These are phyloP conservation scores for Bassia scoparia DNA, from an alignment of 148 eudicot genomes.

Conservation along the genomic window DNA sequence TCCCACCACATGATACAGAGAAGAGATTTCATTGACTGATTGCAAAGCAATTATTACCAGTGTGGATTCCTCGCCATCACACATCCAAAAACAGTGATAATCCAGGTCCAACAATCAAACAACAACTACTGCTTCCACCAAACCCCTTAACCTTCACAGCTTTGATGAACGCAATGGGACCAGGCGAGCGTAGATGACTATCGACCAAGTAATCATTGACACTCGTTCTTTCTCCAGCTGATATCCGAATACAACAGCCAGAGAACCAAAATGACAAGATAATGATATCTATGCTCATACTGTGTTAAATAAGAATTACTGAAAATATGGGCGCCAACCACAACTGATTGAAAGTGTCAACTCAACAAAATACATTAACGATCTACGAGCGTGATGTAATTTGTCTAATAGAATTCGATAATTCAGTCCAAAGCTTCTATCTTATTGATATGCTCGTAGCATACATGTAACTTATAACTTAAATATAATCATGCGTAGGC, in stretches of 20 bases:
- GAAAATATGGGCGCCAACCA: background rate
- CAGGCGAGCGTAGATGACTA: constrained; percentile 60
- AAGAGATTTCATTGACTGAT: constrained; percentile 65
- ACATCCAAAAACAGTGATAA: constrained; percentile 66
- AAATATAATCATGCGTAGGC: too few species aligned
- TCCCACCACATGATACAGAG: constrained; percentile 74
- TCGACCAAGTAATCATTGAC: constrained; percentile 69
- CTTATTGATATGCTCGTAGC: background rate
- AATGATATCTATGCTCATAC: background rate
- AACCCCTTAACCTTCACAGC: constrained; percentile 74
- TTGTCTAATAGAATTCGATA: background rate
- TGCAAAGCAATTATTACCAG: constrained; percentile 75
- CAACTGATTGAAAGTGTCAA: too few species aligned
- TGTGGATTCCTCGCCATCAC: constrained; percentile 80
- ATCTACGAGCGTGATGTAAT: too few species aligned
- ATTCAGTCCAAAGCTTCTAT: background rate
- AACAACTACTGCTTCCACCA: constrained; percentile 60
- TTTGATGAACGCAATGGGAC: constrained; percentile 69
- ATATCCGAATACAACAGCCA: constrained; percentile 69
- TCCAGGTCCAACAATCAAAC: constrained; percentile 80
- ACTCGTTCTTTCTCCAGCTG: constrained; percentile 55
- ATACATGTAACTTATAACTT: too few species aligned
- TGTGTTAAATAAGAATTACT: background rate
- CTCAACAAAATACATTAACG: background rate
- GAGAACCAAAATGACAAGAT: constrained; percentile 16